These are phyloP conservation scores for Tolypocladium ophioglossoides DNA, from an alignment of 2,329 filamentous ascomycete species.

Conservation along the genomic window DNA sequence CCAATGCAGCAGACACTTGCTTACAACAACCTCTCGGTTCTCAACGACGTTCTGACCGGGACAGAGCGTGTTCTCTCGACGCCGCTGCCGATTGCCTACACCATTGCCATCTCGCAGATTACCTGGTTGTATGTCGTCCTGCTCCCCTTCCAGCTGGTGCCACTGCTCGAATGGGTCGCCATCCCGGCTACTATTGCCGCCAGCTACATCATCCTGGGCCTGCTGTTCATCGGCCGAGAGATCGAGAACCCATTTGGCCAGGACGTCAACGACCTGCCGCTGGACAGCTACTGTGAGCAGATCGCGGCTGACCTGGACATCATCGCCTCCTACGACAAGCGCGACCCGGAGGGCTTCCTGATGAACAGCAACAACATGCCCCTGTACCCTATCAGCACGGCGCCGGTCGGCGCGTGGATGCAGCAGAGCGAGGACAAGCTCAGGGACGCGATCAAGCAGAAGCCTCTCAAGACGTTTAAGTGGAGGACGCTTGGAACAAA, in stretches of 20 bases:
- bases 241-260: constrained; percentile 79
- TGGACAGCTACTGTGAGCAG: constrained; percentile 68
- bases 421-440: constrained; percentile 29
- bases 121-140: constrained; percentile 76
- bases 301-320: constrained; percentile 65
- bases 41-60: constrained; percentile 64
- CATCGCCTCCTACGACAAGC: constrained; percentile 44
- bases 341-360: constrained; percentile 20
- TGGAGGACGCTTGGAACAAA: constrained; percentile 11
- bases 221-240: constrained; percentile 64
- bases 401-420: constrained; percentile 26
- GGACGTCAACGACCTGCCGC: constrained; percentile 72
- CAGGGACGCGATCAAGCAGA: constrained; percentile 27
- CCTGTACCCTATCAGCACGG: constrained; percentile 42
- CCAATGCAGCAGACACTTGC: constrained; percentile 50
- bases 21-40: constrained; percentile 47
- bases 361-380: constrained; percentile 34
- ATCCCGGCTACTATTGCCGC: constrained; percentile 65
- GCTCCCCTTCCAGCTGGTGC: constrained; percentile 70
- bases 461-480: constrained; percentile 24
- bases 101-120: constrained; percentile 76
- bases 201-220: constrained; percentile 74
- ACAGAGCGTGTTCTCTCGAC: constrained; percentile 74
- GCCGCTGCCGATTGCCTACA: constrained; percentile 72
- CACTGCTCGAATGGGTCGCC: constrained; percentile 56